Base-by-base conservation (phyloP, 768 basidiomycete genomes). In the Sistotremastrum niveocremeum region DNA sequence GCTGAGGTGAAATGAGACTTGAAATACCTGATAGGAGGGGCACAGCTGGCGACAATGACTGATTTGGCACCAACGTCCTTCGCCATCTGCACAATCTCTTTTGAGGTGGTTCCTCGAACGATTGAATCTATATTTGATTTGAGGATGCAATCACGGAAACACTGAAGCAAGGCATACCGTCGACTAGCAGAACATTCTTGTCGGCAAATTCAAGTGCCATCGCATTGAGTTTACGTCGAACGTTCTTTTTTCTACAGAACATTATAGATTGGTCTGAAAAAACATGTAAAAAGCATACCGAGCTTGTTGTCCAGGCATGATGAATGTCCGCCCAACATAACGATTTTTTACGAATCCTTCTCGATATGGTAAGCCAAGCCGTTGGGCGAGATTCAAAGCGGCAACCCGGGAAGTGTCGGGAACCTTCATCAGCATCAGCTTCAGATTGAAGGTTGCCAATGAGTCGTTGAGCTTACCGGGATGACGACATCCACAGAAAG, bases 271-370 rank as follows among this genome's bases (percentile, higher is more conserved):
- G 46, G 9, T 11, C 31, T 28, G 30, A 2, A 37, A 8, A n/a
- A 29, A 48, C 28, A 37, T n/a, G 9, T 3, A 3, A 7, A 39
- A 47, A 51, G 37, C 56, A 50, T 48, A 78, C 87, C 91, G 77
- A 80, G 89, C 84, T 62, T 88, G 84, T 60, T 99, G 95, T 28
- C 94, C 95, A 6, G 95, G 94, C 95, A 99, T 99, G 65, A 99
- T 98, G 61, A 99, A 99, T 0, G 95, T 99, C 53, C 95, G 70
- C 3, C 93, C 95, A 33, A 98, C 90, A 64, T 99, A 99, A 34
- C 95, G 79, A 62, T 99, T 99, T 70, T 99, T 99, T 54, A 98
- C 79, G 62, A 99, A 98, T 1, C 95, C 95, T 66, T 99, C 95
- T 40, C 95, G 78, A 62, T 98, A 99, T 3, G 95, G 94, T 33